These are phyloP conservation scores for Glycine latifolia DNA, from an alignment of 306 rosid genomes.

Conservation along the genomic window DNA sequence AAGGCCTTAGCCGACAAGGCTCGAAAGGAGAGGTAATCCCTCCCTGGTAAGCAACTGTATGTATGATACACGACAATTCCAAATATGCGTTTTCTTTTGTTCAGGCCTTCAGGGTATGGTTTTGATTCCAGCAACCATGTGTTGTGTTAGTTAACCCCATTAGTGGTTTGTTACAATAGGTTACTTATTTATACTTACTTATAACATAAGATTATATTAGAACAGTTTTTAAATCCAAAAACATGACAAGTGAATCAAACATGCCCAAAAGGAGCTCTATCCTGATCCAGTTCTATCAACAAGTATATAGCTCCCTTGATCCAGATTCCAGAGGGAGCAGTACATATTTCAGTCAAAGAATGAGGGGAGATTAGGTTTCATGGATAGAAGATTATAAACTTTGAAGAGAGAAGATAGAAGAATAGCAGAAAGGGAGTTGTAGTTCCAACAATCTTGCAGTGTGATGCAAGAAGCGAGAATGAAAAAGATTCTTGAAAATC, in stretches of 20 bases:
- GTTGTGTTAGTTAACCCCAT: background rate
- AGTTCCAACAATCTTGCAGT: too few relatives aligned
- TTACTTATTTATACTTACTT: background rate
- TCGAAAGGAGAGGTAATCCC: constrained; percentile 74
- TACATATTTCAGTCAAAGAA: background rate
- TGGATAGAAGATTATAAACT: background rate
- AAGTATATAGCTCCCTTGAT: background rate
- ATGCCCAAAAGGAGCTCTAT: background rate
- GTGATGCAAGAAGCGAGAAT: background rate
- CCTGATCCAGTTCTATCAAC: background rate
- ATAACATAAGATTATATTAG: background rate
- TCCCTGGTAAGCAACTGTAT: constrained; percentile 43
- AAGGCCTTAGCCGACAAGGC: constrained; percentile 65
- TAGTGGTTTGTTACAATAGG: background rate
- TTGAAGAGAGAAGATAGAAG: background rate
- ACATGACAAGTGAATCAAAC: background rate
- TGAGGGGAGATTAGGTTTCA: background rate
- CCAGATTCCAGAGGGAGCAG: background rate
- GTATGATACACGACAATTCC: background rate
- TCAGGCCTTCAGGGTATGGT: background rate
- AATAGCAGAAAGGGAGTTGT: too few relatives aligned
- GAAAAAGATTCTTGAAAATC: background rate
- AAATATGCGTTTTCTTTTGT: constrained; percentile 14
- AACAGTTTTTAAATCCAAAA: background rate
- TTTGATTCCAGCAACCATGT: constrained; percentile 13